phyloP scores from a whole-genome alignment of 2,329 filamentous ascomycete genomes.

The Endocalyx cinctus region DNA sequence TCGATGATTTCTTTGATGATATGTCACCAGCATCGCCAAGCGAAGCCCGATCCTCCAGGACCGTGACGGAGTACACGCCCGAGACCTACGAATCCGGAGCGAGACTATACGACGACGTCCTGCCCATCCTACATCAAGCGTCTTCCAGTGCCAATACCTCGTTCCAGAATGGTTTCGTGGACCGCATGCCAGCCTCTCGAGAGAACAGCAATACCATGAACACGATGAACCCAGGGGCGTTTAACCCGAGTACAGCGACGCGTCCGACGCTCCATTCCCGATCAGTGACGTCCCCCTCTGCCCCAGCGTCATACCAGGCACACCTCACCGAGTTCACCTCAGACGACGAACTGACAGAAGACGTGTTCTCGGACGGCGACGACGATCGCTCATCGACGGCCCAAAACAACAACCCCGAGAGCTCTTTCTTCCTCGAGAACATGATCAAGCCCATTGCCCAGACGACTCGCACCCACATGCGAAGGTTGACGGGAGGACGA shows the following conservation, averaged over 20 bases:
- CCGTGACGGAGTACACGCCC: constrained; percentile 60
- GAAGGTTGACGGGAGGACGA: constrained; percentile 56
- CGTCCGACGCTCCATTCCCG: constrained; percentile 72
- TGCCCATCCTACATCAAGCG: constrained; percentile 85
- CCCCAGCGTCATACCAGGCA: constrained; percentile 49
- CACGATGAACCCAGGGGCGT: constrained; percentile 58
- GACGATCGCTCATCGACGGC: constrained; percentile 34
- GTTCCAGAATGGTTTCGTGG: constrained; percentile 85
- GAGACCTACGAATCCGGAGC: constrained; percentile 70
- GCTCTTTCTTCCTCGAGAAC: constrained; percentile 54
- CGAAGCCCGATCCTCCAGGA: constrained; percentile 57
- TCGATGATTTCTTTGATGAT: constrained; percentile 81
- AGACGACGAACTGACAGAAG: constrained; percentile 71
- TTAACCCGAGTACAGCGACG: constrained; percentile 39
- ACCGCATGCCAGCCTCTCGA: constrained; percentile 60
- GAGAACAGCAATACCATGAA: constrained; percentile 56
- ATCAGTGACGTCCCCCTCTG: constrained; percentile 77
- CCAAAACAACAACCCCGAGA: constrained; percentile 26
- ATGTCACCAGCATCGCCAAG: constrained; percentile 55
- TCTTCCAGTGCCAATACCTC: constrained; percentile 71
- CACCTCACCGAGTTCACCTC: constrained; percentile 61
- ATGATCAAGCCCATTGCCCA: constrained; percentile 58
- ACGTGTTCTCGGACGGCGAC: constrained; percentile 76
- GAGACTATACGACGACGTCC: constrained; percentile 84
- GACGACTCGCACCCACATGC: constrained; percentile 54